These are phyloP conservation scores for Scleromitrula shiraiana DNA, from an alignment of 2,329 filamentous ascomycete species.

Conservation along the genomic window DNA sequence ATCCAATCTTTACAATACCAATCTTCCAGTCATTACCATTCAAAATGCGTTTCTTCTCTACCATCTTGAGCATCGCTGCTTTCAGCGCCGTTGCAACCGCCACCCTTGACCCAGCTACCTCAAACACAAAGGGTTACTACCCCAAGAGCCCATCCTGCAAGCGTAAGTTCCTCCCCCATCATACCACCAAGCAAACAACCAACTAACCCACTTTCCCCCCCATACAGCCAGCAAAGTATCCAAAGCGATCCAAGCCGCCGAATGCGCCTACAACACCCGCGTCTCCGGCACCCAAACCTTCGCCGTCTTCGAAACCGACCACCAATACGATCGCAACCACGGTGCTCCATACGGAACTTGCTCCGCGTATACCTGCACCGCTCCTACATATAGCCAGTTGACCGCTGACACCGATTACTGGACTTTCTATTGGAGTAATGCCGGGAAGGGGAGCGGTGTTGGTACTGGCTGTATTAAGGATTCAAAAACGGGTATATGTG, in stretches of 20 bases:
- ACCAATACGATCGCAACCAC: neutral
- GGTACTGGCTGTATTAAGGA: neutral
- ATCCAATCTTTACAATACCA: too few species aligned
- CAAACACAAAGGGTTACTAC: conserved; percentile 1
- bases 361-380: neutral
- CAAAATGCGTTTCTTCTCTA: conserved; percentile 2
- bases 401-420: neutral
- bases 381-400: neutral
- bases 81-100: conserved; percentile 1
- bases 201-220: neutral
- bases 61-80: conserved; percentile 1
- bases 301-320: conserved; percentile 1
- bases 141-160: neutral
- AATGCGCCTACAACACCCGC: conserved; percentile 5
- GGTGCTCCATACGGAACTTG: conserved; percentile 2
- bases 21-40: neutral
- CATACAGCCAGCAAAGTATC: neutral
- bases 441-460: neutral
- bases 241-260: conserved; percentile 4
- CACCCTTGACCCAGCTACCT: neutral
- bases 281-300: neutral
- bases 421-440: neutral
- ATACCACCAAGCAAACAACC: neutral
- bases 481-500: neutral
- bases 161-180: neutral